A percentile compares a stretch with the other conserved stretches of the same genome.
Conservation (phyloP, 495 filamentous ascomycete genomes). For the Aspergillus asperescens region DNA sequence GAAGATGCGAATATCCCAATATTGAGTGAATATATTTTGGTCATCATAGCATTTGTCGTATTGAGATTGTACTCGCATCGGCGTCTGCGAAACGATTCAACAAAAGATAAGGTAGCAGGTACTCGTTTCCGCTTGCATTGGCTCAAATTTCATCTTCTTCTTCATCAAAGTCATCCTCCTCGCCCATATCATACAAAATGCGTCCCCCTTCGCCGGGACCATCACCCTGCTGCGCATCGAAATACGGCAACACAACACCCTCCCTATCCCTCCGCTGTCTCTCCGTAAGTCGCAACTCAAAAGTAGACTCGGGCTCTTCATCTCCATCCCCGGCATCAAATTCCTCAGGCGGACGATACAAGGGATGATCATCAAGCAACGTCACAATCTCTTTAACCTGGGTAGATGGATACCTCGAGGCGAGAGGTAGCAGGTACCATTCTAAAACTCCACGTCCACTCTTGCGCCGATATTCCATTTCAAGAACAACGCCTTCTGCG, state of each 20-base stretch:
- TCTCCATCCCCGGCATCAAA: conserved; percentile 26
- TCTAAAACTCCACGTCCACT: conserved; percentile 74
- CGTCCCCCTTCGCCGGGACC: conserved; percentile 78
- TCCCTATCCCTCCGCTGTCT: conserved; percentile 80
- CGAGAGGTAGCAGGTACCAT: conserved; percentile 62
- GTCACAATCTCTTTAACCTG: conserved; percentile 50
- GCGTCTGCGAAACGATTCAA: too few relatives aligned
- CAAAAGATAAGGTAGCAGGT: too few relatives aligned
- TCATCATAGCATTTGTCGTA: neutral
- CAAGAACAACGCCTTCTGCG: conserved; percentile 60
- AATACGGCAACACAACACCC: conserved; percentile 87
- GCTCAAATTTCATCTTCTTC: conserved; percentile 91
- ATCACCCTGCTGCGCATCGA: conserved; percentile 81
- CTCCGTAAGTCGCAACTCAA: conserved; percentile 82
- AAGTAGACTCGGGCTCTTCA: conserved; percentile 63
- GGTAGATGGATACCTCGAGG: conserved; percentile 28
- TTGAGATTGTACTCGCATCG: neutral
- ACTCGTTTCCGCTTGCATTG: neutral
- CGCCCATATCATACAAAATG: conserved; percentile 94
- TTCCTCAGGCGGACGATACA: conserved; percentile 51
- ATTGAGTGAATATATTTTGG: too few relatives aligned
- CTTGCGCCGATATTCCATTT: conserved; percentile 79
- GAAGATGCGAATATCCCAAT: too few relatives aligned
- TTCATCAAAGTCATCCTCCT: conserved; percentile 97
- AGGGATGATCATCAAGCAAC: conserved; percentile 72